Evolutionary conservation across 805 yeast genomes (phyloP), one percentile per base, ranked within the genome.

Genomic region (Yarrowia keelungensis): DNA sequence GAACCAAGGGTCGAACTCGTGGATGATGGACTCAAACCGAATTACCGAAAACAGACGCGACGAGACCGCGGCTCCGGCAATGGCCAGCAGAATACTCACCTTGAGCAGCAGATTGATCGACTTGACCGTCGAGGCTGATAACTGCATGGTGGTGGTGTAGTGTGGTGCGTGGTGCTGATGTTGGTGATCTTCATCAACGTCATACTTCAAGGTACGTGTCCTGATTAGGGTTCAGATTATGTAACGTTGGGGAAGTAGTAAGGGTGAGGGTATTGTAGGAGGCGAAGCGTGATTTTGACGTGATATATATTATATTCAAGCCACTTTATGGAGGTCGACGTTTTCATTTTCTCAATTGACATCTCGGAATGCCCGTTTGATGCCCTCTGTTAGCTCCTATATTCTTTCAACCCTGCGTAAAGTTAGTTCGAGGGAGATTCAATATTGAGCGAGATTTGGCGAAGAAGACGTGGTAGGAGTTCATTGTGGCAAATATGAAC

Each of bases 1-100:
- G 85, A 79, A 79, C 81, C 81, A 79, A 36, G 81, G 81, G 71
- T 80, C 83, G 79, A 95, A 95, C 79, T 95, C 99, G 81, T 95
- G 99, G 79, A 95, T 95, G 76, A 95, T 96, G 66, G 93, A 87
- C 80, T 95, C 99, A 77, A 92, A 95, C 72, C 98, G 85, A 70
- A 96, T 90, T 71, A 95, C 98, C n/a, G 98, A 91, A 79, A 95
- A 95, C 75, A 95, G 83, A 75, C 99, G 87, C 71, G 97, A 89
- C 64, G 97, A 88, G 65, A 95, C 85, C 35, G 98, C 97, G 2
- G 98, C 98, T 41, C 92, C 93, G 35, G 96, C 91, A 69, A 94
- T 87, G 51, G 90, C 83, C 61, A 89, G 79, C 76, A 93, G 87
- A 71, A 92, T 91, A 66, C 85, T 79, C 67, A 87, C 84, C 75